Base-by-base conservation (phyloP, 352 stramenopile genomes). In the Globisporangium nodosum region DNA sequence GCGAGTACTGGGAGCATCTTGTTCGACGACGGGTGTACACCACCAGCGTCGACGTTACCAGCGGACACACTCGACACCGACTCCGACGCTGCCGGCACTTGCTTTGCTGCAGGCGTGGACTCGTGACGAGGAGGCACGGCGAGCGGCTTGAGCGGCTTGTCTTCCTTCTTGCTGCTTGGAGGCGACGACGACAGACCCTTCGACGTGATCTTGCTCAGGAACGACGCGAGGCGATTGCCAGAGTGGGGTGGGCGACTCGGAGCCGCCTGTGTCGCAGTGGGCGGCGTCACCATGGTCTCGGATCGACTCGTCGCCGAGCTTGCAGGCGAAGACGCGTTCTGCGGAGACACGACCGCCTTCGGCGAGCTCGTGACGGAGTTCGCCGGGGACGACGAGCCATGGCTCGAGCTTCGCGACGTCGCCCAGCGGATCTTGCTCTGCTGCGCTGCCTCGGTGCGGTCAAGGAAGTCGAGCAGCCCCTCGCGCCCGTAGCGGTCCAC, bases 401-500 rank as follows among this genome's bases (percentile, higher is more conserved):
- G 51, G 39, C 60, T 57, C n/a, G 60, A 40, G 37, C 56, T 48
- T 13, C 52, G 51, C 3, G 58, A 54, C n/a, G 55, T 66, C 7
- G 58, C 56, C 57, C 60, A 58, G 30, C 48, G 67, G 61, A 58
- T 71, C 54, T 52, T 66, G 43, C 42, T 64, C 61, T 60, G 64
- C 66, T 60, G 71, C 43, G 42, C 46, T 21, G 60, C 60, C 33
- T 69, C 61, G 1, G 65, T 68, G 12, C 67, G 71, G 40, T 83
- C 73, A 43, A 81, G 47, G 46, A 78, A 78, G 39, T 83, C 73
- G 12, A 83, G 55, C 33, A 83, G 56, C 15, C 78, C 73, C n/a
- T 76, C 66, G 1, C 73, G 74, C 24, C 73, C 73, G 56, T 83
- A 83, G n/a, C 70, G 67, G 49, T 83, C 73, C 35, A 76, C 60